Base-by-base conservation (phyloP, 2,329 filamentous ascomycete genomes). In the Phialocephala sp. region DNA sequence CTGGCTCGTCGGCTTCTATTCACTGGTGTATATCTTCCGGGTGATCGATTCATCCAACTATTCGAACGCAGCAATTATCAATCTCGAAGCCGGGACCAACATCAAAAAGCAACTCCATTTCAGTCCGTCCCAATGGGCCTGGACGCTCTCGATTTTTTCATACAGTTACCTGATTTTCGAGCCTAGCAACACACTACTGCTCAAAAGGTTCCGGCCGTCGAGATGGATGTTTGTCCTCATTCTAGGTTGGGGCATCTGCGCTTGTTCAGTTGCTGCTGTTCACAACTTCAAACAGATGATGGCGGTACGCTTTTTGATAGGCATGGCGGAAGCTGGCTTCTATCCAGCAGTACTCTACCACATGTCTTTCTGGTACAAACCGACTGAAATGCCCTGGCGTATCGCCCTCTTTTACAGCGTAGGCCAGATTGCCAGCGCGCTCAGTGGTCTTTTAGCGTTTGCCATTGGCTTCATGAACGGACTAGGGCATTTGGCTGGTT, bases 1-100 rank as follows among this genome's bases (percentile, higher is more conserved):
- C 50, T 75, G 76, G 73, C 72, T 77, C 9, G 72, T 77, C 9
- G 69, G 69, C 8, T 76, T 74, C 61, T 76, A 79, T 63, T 79
- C 78, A 1, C 8, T 78, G 1, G 78, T 80, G 15, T 80, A 80
- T 61, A 72, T 80, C 41, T 78, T 80, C 65, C 74, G 77, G 2
- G 76, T 79, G 50, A 79, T 80, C 32, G 77, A 79, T 68, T 78
- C 76, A 3, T 73, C 71, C 54, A 80, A 80, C 64, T 79, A 78
- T 66, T 74, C 78, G 15, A 80, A 79, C 27, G 77, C 78, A 1
- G 78, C 78, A 12, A 80, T 80, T 59, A 79, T 79, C 72, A 79
- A 79, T 60, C 73, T 79, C 24, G 78, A 79, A 68, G 67, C 73
- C 27, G 77, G 78, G 22, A 78, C 77, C 3, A 77, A 76, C 27